These are phyloP conservation scores for Hirschioporus abietinus DNA, from an alignment of 768 basidiomycete genomes.

Conservation along the genomic window DNA sequence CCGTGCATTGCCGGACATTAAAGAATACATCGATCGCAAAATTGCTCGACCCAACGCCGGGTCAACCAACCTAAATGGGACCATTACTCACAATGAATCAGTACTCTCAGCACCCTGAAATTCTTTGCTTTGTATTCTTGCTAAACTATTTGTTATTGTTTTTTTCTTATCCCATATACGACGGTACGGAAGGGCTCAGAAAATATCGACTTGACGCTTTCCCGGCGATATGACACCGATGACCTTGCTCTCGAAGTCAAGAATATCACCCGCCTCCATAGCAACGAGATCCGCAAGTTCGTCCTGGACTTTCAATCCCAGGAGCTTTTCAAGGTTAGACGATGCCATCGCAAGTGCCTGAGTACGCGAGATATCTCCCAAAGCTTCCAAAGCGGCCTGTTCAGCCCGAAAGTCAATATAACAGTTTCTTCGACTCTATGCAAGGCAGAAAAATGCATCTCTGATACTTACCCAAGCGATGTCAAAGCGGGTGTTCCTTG, in stretches of 20 bases:
- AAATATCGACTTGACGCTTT: neutral
- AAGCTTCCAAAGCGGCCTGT: conserved; percentile 35
- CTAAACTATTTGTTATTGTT: conserved; percentile 23
- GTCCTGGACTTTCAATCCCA: conserved; percentile 13
- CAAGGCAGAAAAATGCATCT: neutral
- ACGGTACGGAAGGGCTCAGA: neutral
- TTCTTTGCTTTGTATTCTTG: conserved; percentile 38
- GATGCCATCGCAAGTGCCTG: conserved; percentile 33
- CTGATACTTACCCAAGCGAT: conserved; percentile 30
- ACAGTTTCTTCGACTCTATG: neutral
- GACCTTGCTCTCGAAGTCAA: conserved; percentile 42
- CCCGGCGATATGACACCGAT: conserved; percentile 34
- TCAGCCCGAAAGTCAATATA: neutral
- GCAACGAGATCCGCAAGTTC: conserved; percentile 51
- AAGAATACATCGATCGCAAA: conserved; percentile 43
- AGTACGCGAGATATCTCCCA: conserved; percentile 30
- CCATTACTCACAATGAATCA: conserved; percentile 13
- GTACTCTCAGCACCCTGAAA: conserved; percentile 13
- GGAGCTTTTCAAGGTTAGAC: conserved; percentile 36
- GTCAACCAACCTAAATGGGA: conserved; percentile 5
- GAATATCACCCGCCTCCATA: conserved; percentile 46
- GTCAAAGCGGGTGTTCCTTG: conserved; percentile 31
- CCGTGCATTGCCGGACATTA: conserved; percentile 58
- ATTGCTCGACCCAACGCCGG: neutral
- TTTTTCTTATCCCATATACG: neutral